Base-by-base conservation (phyloP, 1,284 basidiomycete genomes). In the Trichosporon sp. region DNA sequence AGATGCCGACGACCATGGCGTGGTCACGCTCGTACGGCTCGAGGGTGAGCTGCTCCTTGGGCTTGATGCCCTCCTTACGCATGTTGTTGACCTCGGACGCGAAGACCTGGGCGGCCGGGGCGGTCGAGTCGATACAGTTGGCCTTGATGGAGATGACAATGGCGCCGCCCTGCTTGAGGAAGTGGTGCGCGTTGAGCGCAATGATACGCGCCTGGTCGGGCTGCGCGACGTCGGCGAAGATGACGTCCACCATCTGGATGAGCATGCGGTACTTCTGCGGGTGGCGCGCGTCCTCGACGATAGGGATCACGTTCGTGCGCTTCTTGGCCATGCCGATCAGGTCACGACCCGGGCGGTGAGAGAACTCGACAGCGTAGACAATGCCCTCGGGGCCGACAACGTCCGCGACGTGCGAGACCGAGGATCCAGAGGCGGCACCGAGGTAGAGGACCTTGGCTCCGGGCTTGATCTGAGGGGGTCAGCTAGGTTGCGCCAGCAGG, bases 311-410 rank as follows among this genome's bases (percentile, higher is more conserved):
- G 85, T 99, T 99, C 75, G 97, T 99, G 73, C 97, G 90, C 87
- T 98, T 98, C 87, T 99, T 98, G 68, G 97, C 96, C 97, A 99
- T 99, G 86, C 93, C 93, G 80, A 99, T 98, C 74, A 99, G 87
- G 85, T 99, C 96, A 86, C 96, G 93, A 64, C 96, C 96, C 73
- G 94, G 96, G 78, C 97, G 91, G 81, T 92, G 89, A 2, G 96
- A 98, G 87, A 99, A 99, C 85, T 99, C 96, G 71, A 99, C 97
- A 56, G 96, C 96, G 84, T 99, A 99, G 11, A 99, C 97, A 73
- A 92, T 90, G 71, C 96, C 96, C 79, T 97, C 94, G 56, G 97
- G 96, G 32, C 96, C 96, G 81, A 99, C 96, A 76, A 99, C 91
- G 84, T 99, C 96, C 63, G 96, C 96, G 69, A 99, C 96, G 88